Evolutionary conservation across 2,329 filamentous ascomycete genomes (phyloP), one percentile per base, ranked within the genome.

Genomic region (Aspergillus fumigatiaffinis): DNA sequence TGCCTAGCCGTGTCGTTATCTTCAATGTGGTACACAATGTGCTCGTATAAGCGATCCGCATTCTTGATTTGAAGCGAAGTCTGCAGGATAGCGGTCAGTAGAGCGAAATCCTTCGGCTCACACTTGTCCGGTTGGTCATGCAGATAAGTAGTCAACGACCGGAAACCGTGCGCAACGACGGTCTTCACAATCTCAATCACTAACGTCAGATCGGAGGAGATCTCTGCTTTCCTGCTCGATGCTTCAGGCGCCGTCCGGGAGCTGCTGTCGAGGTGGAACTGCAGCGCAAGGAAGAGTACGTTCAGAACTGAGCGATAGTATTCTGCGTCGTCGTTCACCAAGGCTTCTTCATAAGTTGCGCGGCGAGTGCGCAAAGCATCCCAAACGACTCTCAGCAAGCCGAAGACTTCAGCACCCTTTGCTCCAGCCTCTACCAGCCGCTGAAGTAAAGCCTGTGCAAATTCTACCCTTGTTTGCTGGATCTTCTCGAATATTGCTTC

Each of bases 21-120:
- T n/a, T 81, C 76, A 54, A 88, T 79, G 69, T 92, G 87, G 50
- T 85, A 84, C 1, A 91, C 81, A 41, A 93, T 84, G 64, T 91
- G 87, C 14, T 84, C 80, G 60, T 89, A 86, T 51, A 86, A 84
- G 62, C 89, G 83, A 54, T 89, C 85, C 58, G 91, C 87, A 50
- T 88, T 87, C 0, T 91, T 90, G 29, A 96, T 83, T 60, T 87
- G 86, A 17, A 97, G 80, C 64, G 90, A 89, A 32, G 89, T 90
- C 73, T 97, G 92, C 41, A 97, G 78, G 48, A 97, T 88, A 3
- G 91, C 92, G 10, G 91, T 96, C 48, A 99, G 77, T 46, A 97
- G 85, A 3, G 88, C 88, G 62, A 99, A 86, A 70, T 99, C 94
- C 56, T 89, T 88, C 0, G 92, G 90, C 1, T 82, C 82, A 52